Conservation (phyloP, 2,329 filamentous ascomycete species). For the Neonectria coccinea region DNA sequence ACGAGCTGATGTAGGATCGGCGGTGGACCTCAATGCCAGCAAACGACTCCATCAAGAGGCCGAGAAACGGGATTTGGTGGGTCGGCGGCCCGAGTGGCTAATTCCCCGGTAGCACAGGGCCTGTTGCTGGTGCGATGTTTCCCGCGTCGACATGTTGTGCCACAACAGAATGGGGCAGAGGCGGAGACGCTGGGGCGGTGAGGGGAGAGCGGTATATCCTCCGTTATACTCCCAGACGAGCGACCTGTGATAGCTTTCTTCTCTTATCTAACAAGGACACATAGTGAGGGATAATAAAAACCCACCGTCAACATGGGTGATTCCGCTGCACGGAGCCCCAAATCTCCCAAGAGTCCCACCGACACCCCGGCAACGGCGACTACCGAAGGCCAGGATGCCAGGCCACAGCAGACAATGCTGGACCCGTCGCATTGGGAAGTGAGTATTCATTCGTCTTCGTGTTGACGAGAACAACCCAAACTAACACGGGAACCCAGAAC, state of each 20-base stretch:
- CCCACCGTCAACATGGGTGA: conserved; percentile 18
- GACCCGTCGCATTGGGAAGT: conserved; percentile 39
- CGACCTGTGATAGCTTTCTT: not conserved
- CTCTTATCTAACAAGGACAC: not conserved
- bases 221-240: not conserved
- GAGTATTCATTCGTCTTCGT: not conserved
- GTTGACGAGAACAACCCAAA: not conserved
- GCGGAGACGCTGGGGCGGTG: not conserved
- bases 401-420: conserved; percentile 17
- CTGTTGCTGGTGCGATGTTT: too few relatives aligned
- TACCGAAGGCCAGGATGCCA: not conserved
- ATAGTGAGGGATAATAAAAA: not conserved
- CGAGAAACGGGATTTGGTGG: not conserved
- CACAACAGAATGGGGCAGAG: not conserved
- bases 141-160: too few relatives aligned
- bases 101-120: not conserved
- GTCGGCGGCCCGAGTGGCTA: not conserved
- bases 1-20: not conserved
- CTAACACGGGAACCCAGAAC: conserved; percentile 14
- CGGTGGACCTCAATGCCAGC: not conserved
- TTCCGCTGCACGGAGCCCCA: conserved; percentile 2
- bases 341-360: not conserved
- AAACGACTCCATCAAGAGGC: not conserved
- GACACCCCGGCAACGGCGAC: not conserved
- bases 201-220: not conserved